These are phyloP conservation scores for Jatropha curcas DNA, from an alignment of 345 rosid species.

Conservation along the genomic window DNA sequence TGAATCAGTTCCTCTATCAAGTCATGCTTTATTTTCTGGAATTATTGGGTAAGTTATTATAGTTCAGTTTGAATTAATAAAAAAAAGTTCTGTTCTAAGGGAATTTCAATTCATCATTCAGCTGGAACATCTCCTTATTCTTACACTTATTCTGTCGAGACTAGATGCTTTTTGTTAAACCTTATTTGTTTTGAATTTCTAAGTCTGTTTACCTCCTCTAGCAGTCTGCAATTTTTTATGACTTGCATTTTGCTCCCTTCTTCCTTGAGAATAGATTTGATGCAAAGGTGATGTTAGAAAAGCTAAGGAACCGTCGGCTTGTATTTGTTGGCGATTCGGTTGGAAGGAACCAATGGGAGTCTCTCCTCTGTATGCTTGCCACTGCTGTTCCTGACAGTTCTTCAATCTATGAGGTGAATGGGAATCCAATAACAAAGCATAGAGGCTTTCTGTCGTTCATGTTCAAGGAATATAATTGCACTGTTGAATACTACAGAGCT, in stretches of 20 bases:
- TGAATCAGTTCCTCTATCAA: too few relatives aligned
- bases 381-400: slow-evolving; percentile 58
- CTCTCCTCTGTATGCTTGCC: slow-evolving; percentile 82
- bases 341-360: slow-evolving; percentile 97
- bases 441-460: slow-evolving; percentile 66
- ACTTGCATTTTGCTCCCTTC: slow-evolving; percentile 8
- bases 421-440: slow-evolving; percentile 87
- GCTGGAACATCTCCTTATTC: not conserved
- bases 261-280: slow-evolving; percentile 58
- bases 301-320: slow-evolving; percentile 56
- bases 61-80: not conserved
- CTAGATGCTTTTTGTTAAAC: not conserved
- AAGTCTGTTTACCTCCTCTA: not conserved
- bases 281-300: slow-evolving; percentile 67
- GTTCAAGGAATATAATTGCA: slow-evolving; percentile 80
- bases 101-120: not conserved
- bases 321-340: slow-evolving; percentile 93
- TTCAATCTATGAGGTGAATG: slow-evolving; percentile 67
- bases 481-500: slow-evolving; percentile 83
- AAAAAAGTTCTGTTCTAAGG: not conserved
- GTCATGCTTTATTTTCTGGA: not conserved
- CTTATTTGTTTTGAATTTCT: not conserved
- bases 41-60: not conserved
- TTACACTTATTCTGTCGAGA: not conserved
- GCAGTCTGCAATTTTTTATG: not conserved